phyloP scores from a whole-genome alignment of 1,284 basidiomycete genomes.

The Puccinia coronata region DNA sequence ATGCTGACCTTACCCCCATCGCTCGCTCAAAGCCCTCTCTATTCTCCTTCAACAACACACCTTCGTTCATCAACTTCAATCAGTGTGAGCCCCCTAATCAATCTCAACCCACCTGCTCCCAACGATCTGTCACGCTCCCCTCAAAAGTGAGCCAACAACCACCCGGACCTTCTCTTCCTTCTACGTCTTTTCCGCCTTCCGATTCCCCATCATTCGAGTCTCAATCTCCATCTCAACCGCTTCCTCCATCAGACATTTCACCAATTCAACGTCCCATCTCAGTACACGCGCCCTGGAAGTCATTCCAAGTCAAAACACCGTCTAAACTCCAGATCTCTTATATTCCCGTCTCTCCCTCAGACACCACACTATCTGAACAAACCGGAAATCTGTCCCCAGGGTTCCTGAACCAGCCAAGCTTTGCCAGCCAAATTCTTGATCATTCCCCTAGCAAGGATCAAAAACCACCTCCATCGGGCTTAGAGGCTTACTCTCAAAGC shows the following conservation, averaged over 20 bases:
- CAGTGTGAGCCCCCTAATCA: not conserved
- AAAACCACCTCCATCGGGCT: not conserved
- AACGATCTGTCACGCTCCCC: not conserved
- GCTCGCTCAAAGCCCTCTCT: not conserved
- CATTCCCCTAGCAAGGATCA: not conserved
- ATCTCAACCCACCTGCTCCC: not conserved
- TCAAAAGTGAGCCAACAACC: not conserved
- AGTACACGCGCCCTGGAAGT: constrained; percentile 2
- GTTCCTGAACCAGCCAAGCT: not conserved
- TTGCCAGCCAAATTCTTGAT: not conserved
- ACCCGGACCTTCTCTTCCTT: too few relatives aligned
- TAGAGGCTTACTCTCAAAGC: too few relatives aligned
- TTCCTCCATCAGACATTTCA: not conserved
- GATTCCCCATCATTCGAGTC: not conserved
- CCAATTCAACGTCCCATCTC: not conserved
- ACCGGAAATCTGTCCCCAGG: not conserved
- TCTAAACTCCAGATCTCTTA: constrained; percentile 33
- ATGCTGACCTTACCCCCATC: not conserved
- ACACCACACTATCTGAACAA: constrained; percentile 30
- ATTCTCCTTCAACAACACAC: constrained; percentile 19
- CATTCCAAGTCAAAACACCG: constrained; percentile 36
- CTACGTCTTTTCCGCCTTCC: not conserved
- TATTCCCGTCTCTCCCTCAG: constrained; percentile 28
- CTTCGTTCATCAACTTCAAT: constrained; percentile 33
- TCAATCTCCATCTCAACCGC: not conserved